Conservation (phyloP, 306 rosid genomes). For the Acacia confusa region DNA sequence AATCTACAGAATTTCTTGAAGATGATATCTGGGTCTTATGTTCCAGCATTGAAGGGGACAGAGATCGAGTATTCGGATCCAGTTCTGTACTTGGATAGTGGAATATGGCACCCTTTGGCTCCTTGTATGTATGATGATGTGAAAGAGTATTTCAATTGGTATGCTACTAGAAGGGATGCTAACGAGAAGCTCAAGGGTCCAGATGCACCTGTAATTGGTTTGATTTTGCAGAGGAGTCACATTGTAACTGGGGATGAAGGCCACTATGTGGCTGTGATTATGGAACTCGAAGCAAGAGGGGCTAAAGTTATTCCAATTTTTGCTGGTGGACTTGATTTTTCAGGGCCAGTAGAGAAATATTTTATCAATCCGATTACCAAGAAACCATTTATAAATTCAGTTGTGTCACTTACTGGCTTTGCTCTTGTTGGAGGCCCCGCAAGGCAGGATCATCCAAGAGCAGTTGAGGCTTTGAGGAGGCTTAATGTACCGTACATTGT, state of each 20-base stretch:
- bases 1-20: slow-evolving; percentile 85
- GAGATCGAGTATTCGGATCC: slow-evolving; percentile 87
- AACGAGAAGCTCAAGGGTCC: slow-evolving; percentile 79
- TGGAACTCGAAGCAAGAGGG: slow-evolving; percentile 95
- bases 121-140: slow-evolving; percentile 98
- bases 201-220: slow-evolving; percentile 63
- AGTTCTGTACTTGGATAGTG: slow-evolving; percentile 82
- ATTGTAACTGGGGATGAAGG: slow-evolving; percentile 98
- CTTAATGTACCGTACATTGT: slow-evolving; percentile 95
- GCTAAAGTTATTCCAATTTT: slow-evolving; percentile 95
- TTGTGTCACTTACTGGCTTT: slow-evolving; percentile 85
- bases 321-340: slow-evolving; percentile 92
- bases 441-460: slow-evolving; percentile 97
- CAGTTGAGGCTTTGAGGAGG: slow-evolving; percentile 80
- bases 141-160: slow-evolving; percentile 97
- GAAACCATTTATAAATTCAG: slow-evolving; percentile 80
- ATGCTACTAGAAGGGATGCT: slow-evolving; percentile 87
- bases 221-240: slow-evolving; percentile 93
- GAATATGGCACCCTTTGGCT: slow-evolving; percentile 98
- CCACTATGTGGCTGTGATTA: slow-evolving; percentile 95
- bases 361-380: slow-evolving; percentile 77
- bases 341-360: slow-evolving; percentile 92
- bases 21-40: slow-evolving; percentile 83
- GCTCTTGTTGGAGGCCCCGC: slow-evolving; percentile 99
- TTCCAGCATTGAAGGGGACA: slow-evolving; percentile 75